Evolutionary conservation across 176 grass and related monocot species (phyloP), one percentile per base, ranked within the genome.

Genomic region (Typha latifolia): DNA sequence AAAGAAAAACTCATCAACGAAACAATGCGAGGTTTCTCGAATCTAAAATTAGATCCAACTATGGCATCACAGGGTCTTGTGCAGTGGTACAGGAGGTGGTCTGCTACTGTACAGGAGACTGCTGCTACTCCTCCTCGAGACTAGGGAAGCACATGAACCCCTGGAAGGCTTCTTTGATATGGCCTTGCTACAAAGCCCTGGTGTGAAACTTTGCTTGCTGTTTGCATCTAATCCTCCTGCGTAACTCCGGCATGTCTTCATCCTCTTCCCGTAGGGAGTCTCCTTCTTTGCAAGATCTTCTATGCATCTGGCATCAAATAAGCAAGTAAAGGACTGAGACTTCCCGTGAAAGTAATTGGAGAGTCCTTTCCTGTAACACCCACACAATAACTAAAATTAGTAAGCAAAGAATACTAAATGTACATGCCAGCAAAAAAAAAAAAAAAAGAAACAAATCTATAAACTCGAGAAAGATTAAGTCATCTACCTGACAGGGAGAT

Each of bases 241-340:
- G 77, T 82, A 84, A 57, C 85, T 89, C 63, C 76, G 86, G 48
- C 85, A 78, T 59, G 81, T 64, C 81, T 91, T 96, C 68, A 89
- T 86, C 81, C 81, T 91, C 67, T 67, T 86, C 63, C 16, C 81
- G 67, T 66, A 90, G 10, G 87, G 69, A 61, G 6, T 61, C 63
- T 61, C 73, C 72, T 84, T 77, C 59, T 90, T 90, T 12, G 80
- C 77, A 51, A 90, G 80, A 47, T 90, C 77, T 64, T 90, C 73
- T 64, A 78, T 49, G 66, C 63, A 72, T 68, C 66, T 78, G 22
- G 48, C 83, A 49, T 62, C 67, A 13, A 77, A 74, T 55, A 90
- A 66, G 6, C 75, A 84, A 51, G 80, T 83, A 59, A 83, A 90
- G 62, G 87, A 90, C 65, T 84, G 83, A 6, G 83, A 83, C 78